Base-by-base conservation (phyloP, 2,329 filamentous ascomycete genomes). In the Colletotrichum sp. region DNA sequence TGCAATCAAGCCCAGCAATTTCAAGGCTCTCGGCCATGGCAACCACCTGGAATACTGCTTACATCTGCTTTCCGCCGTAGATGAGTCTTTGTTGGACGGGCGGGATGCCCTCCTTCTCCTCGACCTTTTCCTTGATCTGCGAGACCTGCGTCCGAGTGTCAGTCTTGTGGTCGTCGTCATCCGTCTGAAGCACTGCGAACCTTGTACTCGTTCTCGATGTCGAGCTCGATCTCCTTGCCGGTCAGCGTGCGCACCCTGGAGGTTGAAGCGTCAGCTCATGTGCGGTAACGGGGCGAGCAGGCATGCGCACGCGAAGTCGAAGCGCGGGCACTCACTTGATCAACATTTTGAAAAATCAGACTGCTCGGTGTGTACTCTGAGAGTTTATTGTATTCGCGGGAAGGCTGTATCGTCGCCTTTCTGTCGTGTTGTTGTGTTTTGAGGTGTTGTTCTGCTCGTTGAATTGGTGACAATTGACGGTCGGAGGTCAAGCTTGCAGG, bases 61-160 rank as follows among this genome's bases (percentile, higher is more conserved):
- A 98, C 97, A 99, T 98, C 86, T 99, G 97, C 89, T 99, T 99
- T 82, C 97, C 97, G 70, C 96, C 96, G 84, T 94, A 98, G 82
- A 99, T 99, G 79, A 99, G 89, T 75, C 97, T 93, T 87, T 99
- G 97, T 87, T 99, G 97, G 21, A 97, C 96, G 1, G 97, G 97
- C 59, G 97, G 96, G 81, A 99, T 99, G 73, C 97, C 97, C 85
- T 99, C 97, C 88, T 99, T 99, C 89, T 99, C 97, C 87, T 99
- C 97, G 72, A 99, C 97, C 82, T 96, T 96, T 88, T 99, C 97
- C 90, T 99, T 99, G 90, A 99, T 99, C 85, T 96, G 93, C 55
- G 94, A 93, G 80, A 99, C 95, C 96, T 98, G 18, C 52, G 15
- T 49, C 79, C 77, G 57, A 16, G 62, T n/a, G 49, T 73, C 49